Percentiles rank a stretch among this genome's conserved stretches.
Conservation (phyloP, 116 monocot genomes). For the Trichopus zeylanicus region DNA sequence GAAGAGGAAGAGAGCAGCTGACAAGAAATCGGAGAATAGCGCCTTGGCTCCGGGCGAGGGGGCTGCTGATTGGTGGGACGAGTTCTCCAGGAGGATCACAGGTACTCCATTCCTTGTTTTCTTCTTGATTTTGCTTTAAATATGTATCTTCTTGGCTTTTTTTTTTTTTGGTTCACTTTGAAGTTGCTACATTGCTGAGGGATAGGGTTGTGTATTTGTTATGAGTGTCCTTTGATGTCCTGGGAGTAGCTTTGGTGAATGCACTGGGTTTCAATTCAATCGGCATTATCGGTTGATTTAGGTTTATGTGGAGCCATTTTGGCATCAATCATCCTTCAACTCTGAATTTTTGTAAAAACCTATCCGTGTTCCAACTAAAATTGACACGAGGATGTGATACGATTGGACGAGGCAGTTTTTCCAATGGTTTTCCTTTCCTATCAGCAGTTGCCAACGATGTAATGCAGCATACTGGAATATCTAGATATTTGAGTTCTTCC, state of each 20-base stretch:
- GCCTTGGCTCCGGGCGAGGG: not conserved
- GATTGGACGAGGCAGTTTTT: too few relatives aligned
- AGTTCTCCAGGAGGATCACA: slow-evolving; percentile 16
- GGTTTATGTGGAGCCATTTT: not conserved
- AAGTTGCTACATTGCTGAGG: not conserved
- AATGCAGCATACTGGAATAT: too few relatives aligned
- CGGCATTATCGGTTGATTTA: not conserved
- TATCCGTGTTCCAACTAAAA: too few relatives aligned
- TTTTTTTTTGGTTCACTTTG: not conserved
- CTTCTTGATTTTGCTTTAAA: not conserved
- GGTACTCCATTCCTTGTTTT: not conserved
- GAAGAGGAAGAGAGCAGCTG: slow-evolving; percentile 3
- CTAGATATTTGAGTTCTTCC: too few relatives aligned
- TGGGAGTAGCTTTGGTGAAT: not conserved
- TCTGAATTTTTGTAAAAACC: too few relatives aligned
- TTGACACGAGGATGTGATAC: too few relatives aligned
- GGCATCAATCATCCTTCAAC: not conserved
- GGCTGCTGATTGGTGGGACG: slow-evolving; percentile 17
- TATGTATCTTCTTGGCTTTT: not conserved
- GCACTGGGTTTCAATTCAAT: not conserved
- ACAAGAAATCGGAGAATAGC: not conserved
- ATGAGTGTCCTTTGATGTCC: not conserved
- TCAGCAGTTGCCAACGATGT: too few relatives aligned
- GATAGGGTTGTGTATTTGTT: not conserved
- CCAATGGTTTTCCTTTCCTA: too few relatives aligned